Evolutionary conservation across 768 basidiomycete species (phyloP), one percentile per base, ranked within the genome.

Genomic region (Boletus subcaerulescens): DNA sequence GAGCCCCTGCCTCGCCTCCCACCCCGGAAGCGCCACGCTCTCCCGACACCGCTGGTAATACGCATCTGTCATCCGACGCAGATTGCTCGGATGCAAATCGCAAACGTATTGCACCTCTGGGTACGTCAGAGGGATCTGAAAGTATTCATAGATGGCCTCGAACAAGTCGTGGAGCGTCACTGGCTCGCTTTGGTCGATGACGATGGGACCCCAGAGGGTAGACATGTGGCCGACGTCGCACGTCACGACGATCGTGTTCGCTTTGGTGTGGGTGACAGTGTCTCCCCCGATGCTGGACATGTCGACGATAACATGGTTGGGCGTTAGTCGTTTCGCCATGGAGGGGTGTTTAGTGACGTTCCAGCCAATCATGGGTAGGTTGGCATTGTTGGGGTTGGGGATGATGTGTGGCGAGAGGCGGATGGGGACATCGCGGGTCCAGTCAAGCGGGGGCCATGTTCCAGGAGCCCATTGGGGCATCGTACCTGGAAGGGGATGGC

Each of bases 181-280:
- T 1, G 55, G 46, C 13, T 63, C 56, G 12, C 58, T 56, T 11
- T 68, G 71, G 11, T 76, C 61, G 46, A 84, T 60, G 38, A 74
- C 55, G 53, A 85, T 75, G 1, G 79, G 78, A 3, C 81, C 80
- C 85, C 86, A 77, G 40, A 69, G 63, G 5, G 58, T 58, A 5
- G 61, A 60, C 64, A 68, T 59, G 54, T 59, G 24, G 11, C 59
- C 65, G 13, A 57, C 36, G 33, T 64, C 62, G 43, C 67, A 66
- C 5, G 55, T 53, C 14, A 76, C 64, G 15, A 63, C 40, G 47
- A 75, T 24, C 12, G 29, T 62, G 4, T 55, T 42, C 2, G 61
- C 56, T 0, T 59, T 42, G 18, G 68, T 69, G 15, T 59, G 40
- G 8, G 70, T 72, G 43, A 65, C 57, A 0, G 59, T 8, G 12